Conservation (phyloP, 108 stramenopile genomes). For the Pseudonitzschia multistriata region DNA sequence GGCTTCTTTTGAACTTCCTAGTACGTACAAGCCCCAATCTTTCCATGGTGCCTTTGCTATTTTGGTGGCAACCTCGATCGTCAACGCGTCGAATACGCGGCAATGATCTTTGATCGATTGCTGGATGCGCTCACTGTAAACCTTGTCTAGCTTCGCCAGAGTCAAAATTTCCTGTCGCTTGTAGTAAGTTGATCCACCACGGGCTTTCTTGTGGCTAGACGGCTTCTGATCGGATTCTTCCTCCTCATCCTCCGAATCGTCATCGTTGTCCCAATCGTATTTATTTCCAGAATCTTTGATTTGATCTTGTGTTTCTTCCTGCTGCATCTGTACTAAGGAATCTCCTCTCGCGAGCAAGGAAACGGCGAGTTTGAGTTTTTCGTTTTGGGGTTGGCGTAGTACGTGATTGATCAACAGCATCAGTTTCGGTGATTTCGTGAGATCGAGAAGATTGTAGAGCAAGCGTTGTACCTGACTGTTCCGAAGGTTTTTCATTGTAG, state of each 20-base stretch:
- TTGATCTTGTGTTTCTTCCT: not conserved
- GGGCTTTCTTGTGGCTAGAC: constrained; percentile 12
- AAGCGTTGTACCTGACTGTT: constrained; percentile 11
- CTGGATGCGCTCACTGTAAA: constrained; percentile 45
- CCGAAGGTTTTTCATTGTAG: constrained; percentile 19
- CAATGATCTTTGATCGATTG: constrained; percentile 23
- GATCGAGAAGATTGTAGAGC: constrained; percentile 18
- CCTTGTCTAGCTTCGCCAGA: constrained; percentile 51
- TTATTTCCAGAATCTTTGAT: not conserved
- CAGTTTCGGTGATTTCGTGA: constrained; percentile 8
- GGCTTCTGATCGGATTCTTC: constrained; percentile 26
- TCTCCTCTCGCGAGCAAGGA: constrained; percentile 30
- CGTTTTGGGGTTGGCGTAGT: constrained; percentile 3
- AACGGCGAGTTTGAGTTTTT: constrained; percentile 11
- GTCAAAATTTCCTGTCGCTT: constrained; percentile 62
- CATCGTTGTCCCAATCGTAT: constrained; percentile 39
- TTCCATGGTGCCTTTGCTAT: constrained; percentile 29
- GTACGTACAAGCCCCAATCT: constrained; percentile 29
- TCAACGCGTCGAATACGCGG: constrained; percentile 18
- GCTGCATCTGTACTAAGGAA: constrained; percentile 8
- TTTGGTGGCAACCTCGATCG: constrained; percentile 16
- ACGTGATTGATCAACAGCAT: constrained; percentile 22
- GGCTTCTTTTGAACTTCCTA: constrained; percentile 26
- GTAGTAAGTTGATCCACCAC: constrained; percentile 27
- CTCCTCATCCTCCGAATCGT: constrained; percentile 53